A percentile compares a stretch with the other conserved stretches of the same genome.
phyloP scores from a whole-genome alignment of 352 stramenopile genomes.

The Pythium sukuiense region DNA sequence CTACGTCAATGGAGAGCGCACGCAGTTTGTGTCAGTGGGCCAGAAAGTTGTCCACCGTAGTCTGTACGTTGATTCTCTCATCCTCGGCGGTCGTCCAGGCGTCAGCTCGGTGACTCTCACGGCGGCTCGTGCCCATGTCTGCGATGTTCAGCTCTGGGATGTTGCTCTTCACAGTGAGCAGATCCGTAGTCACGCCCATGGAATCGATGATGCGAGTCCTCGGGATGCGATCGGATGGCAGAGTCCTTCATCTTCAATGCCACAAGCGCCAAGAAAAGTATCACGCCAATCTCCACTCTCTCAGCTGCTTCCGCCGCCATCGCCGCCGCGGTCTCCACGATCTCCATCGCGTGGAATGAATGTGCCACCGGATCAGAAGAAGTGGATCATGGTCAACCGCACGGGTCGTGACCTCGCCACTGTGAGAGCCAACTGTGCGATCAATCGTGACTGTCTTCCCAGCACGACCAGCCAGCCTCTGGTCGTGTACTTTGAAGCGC shows the following conservation, averaged over 20 bases:
- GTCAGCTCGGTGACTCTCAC: neutral
- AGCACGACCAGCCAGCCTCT: neutral
- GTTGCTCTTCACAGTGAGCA: conserved; percentile 54
- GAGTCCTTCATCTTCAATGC: conserved; percentile 2
- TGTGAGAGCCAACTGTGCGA: conserved; percentile 34
- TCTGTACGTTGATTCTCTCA: conserved; percentile 18
- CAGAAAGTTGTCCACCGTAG: conserved; percentile 8
- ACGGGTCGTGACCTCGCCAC: conserved; percentile 39
- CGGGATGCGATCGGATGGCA: conserved; percentile 18
- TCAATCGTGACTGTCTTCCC: neutral
- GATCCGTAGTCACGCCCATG: conserved; percentile 48
- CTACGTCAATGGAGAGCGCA: conserved; percentile 43
- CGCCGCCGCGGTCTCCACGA: conserved; percentile 31
- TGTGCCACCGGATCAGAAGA: conserved; percentile 39
- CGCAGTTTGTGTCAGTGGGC: conserved; percentile 6
- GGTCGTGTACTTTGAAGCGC: conserved; percentile 56
- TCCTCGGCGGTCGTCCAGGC: conserved; percentile 1
- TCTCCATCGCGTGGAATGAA: conserved; percentile 29
- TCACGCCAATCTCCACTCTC: conserved; percentile 3
- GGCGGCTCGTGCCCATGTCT: conserved; percentile 40
- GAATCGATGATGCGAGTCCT: conserved; percentile 36
- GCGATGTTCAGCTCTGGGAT: conserved; percentile 65
- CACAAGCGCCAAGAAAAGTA: conserved; percentile 26
- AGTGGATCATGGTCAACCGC: conserved; percentile 62
- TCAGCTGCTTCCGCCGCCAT: conserved; percentile 28